These are phyloP conservation scores for Diacronema lutheri DNA, from an alignment of 78 protist genomes.

Conservation along the genomic window DNA sequence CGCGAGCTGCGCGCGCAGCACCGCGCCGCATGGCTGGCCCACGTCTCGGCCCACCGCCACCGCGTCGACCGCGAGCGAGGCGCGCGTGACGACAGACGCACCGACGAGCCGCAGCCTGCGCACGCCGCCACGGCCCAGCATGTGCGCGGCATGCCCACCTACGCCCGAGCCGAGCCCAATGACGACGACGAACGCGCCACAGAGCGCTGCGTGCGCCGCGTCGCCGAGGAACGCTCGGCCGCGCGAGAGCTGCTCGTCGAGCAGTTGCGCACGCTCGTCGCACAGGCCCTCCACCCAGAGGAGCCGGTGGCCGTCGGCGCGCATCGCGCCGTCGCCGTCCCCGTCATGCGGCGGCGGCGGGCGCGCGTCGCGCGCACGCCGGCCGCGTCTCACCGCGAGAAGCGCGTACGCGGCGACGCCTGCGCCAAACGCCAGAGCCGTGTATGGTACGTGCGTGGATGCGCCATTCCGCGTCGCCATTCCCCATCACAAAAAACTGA, in stretches of 20 bases:
- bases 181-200: slow-evolving; percentile 1
- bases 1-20: slow-evolving; percentile 67
- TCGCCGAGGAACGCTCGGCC: slow-evolving; percentile 7
- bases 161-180: slow-evolving; percentile 30
- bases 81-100: neutral
- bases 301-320: too few species aligned
- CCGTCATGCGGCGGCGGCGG: too few species aligned
- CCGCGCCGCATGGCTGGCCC: neutral
- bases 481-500: too few species aligned
- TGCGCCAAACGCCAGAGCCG: too few species aligned
- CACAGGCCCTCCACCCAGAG: too few species aligned
- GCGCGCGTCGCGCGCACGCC: too few species aligned
- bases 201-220: neutral
- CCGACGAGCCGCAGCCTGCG: slow-evolving; percentile 2
- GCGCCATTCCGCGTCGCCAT: too few species aligned
- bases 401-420: too few species aligned
- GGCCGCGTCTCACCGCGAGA: too few species aligned
- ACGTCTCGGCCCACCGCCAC: neutral
- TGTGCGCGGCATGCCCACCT: neutral
- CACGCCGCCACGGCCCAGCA: slow-evolving; percentile 29
- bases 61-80: neutral
- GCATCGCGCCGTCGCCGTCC: too few species aligned
- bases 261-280: slow-evolving; percentile 52
- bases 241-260: slow-evolving; percentile 63
- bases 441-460: too few species aligned